Evolutionary conservation across 176 grass and related monocot genomes (phyloP).

Genomic region (Raddia distichophylla): DNA sequence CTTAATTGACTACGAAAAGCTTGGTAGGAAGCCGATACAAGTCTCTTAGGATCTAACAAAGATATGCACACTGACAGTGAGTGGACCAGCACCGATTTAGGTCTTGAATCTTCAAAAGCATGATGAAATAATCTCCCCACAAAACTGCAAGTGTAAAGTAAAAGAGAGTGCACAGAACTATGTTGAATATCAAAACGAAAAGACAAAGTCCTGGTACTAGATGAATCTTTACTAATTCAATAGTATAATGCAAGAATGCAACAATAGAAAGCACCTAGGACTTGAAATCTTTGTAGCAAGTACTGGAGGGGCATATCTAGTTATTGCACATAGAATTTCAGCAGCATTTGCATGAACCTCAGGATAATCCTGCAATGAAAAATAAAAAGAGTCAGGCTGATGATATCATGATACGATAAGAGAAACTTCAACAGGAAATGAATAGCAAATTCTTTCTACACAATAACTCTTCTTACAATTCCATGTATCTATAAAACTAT

Average conservation of each 20-base stretch:
- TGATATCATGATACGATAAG: background rate
- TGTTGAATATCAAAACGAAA: constrained; percentile 43
- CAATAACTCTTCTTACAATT: background rate
- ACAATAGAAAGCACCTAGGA: constrained; percentile 57
- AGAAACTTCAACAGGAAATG: background rate
- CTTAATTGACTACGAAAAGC: constrained; percentile 76
- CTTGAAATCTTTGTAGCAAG: constrained; percentile 92
- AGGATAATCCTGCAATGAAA: constrained; percentile 70
- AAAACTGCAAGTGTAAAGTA: constrained; percentile 65
- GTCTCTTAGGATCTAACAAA: constrained; percentile 89
- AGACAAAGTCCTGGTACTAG: background rate
- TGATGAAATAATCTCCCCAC: constrained; percentile 86
- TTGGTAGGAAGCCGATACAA: constrained; percentile 86
- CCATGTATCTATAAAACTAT: background rate
- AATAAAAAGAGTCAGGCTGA: background rate
- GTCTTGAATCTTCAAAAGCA: constrained; percentile 80
- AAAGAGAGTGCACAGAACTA: constrained; percentile 32
- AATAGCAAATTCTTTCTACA: background rate
- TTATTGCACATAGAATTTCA: constrained; percentile 92
- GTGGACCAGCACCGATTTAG: constrained; percentile 91
- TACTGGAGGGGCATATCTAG: constrained; percentile 83
- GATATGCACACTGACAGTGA: constrained; percentile 94
- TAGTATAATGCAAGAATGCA: constrained; percentile 25
- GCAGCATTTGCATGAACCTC: constrained; percentile 97
- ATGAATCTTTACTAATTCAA: constrained; percentile 24